phyloP scores from a whole-genome alignment of 306 rosid genomes.

The Vicia faba region DNA sequence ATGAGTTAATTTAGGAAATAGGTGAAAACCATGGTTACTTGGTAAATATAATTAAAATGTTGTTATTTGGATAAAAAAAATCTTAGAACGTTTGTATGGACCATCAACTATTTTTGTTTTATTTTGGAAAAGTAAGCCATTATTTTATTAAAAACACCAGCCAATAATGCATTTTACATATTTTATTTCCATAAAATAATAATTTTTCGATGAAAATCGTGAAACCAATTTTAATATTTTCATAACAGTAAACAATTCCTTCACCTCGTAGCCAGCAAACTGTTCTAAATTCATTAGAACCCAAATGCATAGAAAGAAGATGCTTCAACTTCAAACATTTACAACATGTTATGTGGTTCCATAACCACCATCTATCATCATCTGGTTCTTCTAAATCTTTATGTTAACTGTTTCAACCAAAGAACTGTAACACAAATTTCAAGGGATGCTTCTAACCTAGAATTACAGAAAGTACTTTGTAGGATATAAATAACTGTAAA shows the following conservation, averaged over 20 bases:
- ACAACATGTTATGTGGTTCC: conserved; percentile 18
- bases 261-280: background rate
- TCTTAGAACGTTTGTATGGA: too few species aligned
- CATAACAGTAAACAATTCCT: background rate
- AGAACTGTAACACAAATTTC: conserved; percentile 24
- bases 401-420: conserved; percentile 36
- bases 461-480: conserved; percentile 22
- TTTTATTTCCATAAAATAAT: background rate
- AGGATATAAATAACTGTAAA: conserved; percentile 13
- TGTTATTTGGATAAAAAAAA: too few species aligned
- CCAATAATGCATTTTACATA: background rate
- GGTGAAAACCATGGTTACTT: too few species aligned
- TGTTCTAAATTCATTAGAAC: background rate
- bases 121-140: too few species aligned
- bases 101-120: too few species aligned
- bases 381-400: conserved; percentile 29
- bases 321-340: conserved; percentile 1
- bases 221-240: background rate
- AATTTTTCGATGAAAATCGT: background rate
- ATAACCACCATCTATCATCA: conserved; percentile 34
- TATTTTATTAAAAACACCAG: background rate
- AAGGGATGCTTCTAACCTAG: conserved; percentile 35
- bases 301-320: background rate
- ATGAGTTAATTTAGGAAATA: too few species aligned
- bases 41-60: too few species aligned